phyloP scores from a whole-genome alignment of 2,329 filamentous ascomycete genomes.

The Peltaster fructicola region DNA sequence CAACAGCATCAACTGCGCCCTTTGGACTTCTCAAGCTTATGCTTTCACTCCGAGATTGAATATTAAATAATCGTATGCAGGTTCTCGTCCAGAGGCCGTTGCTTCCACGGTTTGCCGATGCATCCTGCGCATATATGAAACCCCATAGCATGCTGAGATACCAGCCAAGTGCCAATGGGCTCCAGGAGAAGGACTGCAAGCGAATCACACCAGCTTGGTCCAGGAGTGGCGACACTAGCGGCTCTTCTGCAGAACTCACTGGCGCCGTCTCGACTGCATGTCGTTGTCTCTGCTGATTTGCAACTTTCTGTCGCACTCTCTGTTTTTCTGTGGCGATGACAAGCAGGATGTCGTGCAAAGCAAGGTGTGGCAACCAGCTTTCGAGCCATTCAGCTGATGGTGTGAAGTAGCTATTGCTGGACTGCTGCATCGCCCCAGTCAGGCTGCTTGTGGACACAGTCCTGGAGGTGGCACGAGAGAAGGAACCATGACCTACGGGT shows the following conservation, averaged over 20 bases:
- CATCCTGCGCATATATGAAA: slow-evolving; percentile 76
- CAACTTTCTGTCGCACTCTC: slow-evolving; percentile 10
- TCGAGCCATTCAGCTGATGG: slow-evolving; percentile 76
- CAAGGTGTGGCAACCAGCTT: slow-evolving; percentile 79
- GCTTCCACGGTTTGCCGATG: slow-evolving; percentile 62
- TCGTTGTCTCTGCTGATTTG: slow-evolving; percentile 4
- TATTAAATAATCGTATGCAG: slow-evolving; percentile 67
- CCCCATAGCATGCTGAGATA: slow-evolving; percentile 91
- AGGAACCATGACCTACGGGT: slow-evolving; percentile 64
- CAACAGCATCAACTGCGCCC: slow-evolving; percentile 83
- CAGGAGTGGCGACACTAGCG: slow-evolving; percentile 52
- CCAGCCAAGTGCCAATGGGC: slow-evolving; percentile 76
- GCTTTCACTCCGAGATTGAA: slow-evolving; percentile 43
- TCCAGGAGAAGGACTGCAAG: slow-evolving; percentile 90
- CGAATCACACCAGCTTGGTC: slow-evolving; percentile 26
- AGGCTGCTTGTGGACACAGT: slow-evolving; percentile 69
- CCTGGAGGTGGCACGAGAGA: slow-evolving; percentile 50
- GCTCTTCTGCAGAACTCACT: slow-evolving; percentile 15
- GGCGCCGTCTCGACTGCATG: slow-evolving; percentile 1
- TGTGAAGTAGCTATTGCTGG: slow-evolving; percentile 47
- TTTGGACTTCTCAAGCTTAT: slow-evolving; percentile 54
- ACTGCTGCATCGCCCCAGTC: slow-evolving; percentile 42
- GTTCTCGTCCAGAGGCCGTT: slow-evolving; percentile 90
- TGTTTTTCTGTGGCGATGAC: slow-evolving; percentile 38
- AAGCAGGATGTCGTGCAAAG: slow-evolving; percentile 69